Percentiles rank a stretch among this genome's conserved stretches.
These are phyloP conservation scores for Trichoderma asperelloides DNA, from an alignment of 495 filamentous ascomycete genomes.

Conservation along the genomic window DNA sequence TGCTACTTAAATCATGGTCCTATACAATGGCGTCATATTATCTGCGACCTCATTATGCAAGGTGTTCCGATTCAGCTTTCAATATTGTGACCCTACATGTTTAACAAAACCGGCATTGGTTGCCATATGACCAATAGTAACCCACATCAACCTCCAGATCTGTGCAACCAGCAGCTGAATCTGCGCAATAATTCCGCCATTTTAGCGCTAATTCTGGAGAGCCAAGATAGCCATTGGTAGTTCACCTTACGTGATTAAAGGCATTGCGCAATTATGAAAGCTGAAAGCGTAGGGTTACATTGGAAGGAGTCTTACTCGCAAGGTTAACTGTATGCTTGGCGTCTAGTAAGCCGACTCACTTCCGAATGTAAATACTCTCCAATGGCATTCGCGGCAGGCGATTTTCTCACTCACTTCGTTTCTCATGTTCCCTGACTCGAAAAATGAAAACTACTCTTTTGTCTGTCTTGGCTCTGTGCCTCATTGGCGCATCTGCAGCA, in stretches of 20 bases:
- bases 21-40: background rate
- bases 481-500: background rate
- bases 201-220: background rate
- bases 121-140: background rate
- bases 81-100: background rate
- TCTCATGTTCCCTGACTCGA: background rate
- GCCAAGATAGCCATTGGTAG: background rate
- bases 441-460: background rate
- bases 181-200: background rate
- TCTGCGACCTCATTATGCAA: background rate
- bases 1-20: background rate
- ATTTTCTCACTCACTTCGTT: background rate
- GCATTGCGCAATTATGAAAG: background rate
- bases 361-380: background rate
- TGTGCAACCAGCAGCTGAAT: background rate
- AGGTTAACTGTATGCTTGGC: background rate
- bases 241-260: background rate
- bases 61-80: background rate
- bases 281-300: background rate
- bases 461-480: background rate
- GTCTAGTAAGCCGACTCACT: background rate
- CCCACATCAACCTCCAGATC: background rate
- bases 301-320: background rate
- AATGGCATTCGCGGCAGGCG: background rate
- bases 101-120: background rate